Evolutionary conservation across 2,329 filamentous ascomycete species (phyloP), one percentile per base, ranked within the genome.

Genomic region (Calycina herbarum): DNA sequence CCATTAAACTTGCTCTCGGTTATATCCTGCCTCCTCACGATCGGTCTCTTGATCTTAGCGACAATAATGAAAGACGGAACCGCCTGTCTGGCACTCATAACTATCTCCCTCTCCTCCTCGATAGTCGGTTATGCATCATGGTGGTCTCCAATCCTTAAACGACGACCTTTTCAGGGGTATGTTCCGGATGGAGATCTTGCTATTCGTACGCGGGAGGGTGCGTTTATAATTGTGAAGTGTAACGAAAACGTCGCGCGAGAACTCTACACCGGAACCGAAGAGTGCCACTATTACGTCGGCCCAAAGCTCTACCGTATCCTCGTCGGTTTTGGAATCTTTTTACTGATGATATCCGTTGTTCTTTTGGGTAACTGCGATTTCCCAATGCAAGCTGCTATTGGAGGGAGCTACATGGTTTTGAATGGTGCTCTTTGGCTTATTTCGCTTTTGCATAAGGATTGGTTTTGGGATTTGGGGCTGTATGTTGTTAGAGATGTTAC

Each of bases 281-380:
- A 85, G 70, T 89, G 86, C 74, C 73, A 82, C 33, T 89, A 88
- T 70, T 77, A 80, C 29, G 81, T 87, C 54, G 75, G 78, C 76
- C 33, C 66, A 2, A 61, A 76, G 72, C n/a, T 70, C 1, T 86
- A 87, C 73, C 81, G 83, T 24, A 73, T 79, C 0, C 79, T 87
- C 7, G 86, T 89, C 76, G 85, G 82, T 0, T 54, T 83, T 1
- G 86, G 84, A 40, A 89, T 86, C 8, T 80, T 86, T 8, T 69
- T 88, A 31, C 80, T 89, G 57, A 89, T 89, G 86, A 73, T 85
- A 3, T 81, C 83, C 1, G 85, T 89, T 11, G 84, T 89, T 13
- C 76, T 88, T 15, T 76, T 89, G 40, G 86, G 86, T 1, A 89
- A 89, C 72, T 86, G 85, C 74, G 81, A 81, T n/a, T 88, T 85